phyloP scores from a whole-genome alignment of 1,284 basidiomycete species.

The Sphaerobolus stellatus region DNA sequence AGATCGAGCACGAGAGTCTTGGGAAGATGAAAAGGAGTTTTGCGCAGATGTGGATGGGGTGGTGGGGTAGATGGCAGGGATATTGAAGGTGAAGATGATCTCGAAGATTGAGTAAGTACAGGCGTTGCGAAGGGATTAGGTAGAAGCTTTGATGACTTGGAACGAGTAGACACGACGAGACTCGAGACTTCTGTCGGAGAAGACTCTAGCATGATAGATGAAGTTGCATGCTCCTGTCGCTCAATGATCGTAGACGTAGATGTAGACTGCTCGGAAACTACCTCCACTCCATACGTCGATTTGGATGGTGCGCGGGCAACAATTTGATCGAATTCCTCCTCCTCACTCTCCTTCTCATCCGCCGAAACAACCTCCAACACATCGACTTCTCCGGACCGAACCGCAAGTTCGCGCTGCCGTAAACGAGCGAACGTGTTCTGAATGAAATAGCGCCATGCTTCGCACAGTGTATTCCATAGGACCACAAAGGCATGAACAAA shows the following conservation, averaged over 20 bases:
- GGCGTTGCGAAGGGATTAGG: slow-evolving; percentile 11
- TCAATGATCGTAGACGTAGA: too few relatives aligned
- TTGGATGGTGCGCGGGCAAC: slow-evolving; percentile 14
- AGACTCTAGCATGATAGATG: too few relatives aligned
- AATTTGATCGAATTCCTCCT: slow-evolving; percentile 35
- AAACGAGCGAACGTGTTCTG: slow-evolving; percentile 26
- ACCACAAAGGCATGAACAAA: slow-evolving; percentile 51
- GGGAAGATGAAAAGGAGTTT: slow-evolving; percentile 72
- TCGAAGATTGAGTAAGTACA: slow-evolving; percentile 25
- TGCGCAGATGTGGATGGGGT: slow-evolving; percentile 49
- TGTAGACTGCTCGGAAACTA: too few relatives aligned
- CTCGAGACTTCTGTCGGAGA: too few relatives aligned
- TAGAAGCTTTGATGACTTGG: slow-evolving; percentile 8
- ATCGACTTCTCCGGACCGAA: slow-evolving; percentile 16
- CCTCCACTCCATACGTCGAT: too few relatives aligned
- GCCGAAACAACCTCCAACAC: slow-evolving; percentile 32
- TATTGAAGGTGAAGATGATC: slow-evolving; percentile 29
- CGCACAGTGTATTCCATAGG: slow-evolving; percentile 52
- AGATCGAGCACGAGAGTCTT: slow-evolving; percentile 96
- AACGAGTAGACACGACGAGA: too few relatives aligned
- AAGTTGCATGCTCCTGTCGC: too few relatives aligned
- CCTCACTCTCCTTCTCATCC: slow-evolving; percentile 41
- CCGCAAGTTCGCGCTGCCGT: slow-evolving; percentile 28
- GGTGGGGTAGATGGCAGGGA: slow-evolving; percentile 32
- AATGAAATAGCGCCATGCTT: slow-evolving; percentile 44